A percentile compares a stretch with the other conserved stretches of the same genome.
Conservation (phyloP, 371 early-diverging fungal species). For the Mucor mucedo region DNA sequence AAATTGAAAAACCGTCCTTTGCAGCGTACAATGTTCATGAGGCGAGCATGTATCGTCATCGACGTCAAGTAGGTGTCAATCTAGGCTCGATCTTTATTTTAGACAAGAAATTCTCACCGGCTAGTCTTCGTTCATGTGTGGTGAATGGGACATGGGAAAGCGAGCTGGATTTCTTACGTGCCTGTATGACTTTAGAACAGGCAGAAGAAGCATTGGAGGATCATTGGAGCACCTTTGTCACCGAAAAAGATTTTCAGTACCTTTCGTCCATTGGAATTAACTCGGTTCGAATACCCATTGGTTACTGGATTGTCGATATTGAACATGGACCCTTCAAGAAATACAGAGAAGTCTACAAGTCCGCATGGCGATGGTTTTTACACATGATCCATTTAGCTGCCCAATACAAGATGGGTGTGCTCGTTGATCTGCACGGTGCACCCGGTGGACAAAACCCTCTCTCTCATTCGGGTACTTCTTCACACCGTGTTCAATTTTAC, state of each 20-base stretch:
- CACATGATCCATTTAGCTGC: slow-evolving; percentile 56
- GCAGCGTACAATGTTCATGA: slow-evolving; percentile 24
- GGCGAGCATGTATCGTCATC: slow-evolving; percentile 33
- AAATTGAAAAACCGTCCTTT: neutral
- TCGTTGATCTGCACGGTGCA: slow-evolving; percentile 72
- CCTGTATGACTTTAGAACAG: slow-evolving; percentile 44
- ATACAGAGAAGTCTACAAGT: slow-evolving; percentile 36
- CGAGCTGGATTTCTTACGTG: slow-evolving; percentile 20
- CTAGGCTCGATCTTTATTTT: slow-evolving; percentile 68
- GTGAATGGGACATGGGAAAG: too few species aligned
- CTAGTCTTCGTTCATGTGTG: neutral
- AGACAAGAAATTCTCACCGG: slow-evolving; percentile 61
- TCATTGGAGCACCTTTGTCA: slow-evolving; percentile 67
- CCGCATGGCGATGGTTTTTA: slow-evolving; percentile 50
- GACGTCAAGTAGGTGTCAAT: slow-evolving; percentile 60
- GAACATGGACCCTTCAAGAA: slow-evolving; percentile 26
- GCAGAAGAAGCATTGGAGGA: slow-evolving; percentile 46
- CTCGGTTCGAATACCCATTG: slow-evolving; percentile 70
- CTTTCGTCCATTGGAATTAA: slow-evolving; percentile 63
- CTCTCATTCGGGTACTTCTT: slow-evolving; percentile 32
- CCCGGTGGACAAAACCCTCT: slow-evolving; percentile 51
- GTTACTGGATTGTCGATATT: slow-evolving; percentile 63
- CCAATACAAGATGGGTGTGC: slow-evolving; percentile 60
- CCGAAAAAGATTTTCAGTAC: slow-evolving; percentile 59
- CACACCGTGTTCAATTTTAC: slow-evolving; percentile 25